Evolutionary conservation across 169 alveolate species (phyloP).

Genomic region (Plasmodium cynomolgi): DNA sequence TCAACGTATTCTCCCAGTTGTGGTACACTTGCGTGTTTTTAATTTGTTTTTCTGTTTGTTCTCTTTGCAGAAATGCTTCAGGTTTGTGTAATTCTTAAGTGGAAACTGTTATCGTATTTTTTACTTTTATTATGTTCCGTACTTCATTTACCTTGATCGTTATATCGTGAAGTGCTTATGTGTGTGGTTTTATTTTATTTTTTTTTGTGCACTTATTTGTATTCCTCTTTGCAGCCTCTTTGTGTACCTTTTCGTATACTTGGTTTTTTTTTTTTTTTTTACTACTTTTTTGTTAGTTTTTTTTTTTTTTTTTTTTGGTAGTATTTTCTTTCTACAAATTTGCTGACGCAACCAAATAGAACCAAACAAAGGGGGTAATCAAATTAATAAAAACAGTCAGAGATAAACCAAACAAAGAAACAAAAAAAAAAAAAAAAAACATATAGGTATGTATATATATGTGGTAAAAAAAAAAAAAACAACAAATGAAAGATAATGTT

Average conservation of each 20-base stretch:
- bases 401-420: neutral
- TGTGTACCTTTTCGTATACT: neutral
- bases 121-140: neutral
- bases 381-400: slow-evolving; percentile 16
- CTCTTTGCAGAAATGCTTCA: slow-evolving; percentile 1
- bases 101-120: neutral
- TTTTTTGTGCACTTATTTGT: neutral
- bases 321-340: slow-evolving; percentile 7
- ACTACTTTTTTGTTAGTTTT: neutral
- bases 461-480: neutral
- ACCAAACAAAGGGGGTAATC: slow-evolving; percentile 9
- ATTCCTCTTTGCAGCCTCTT: neutral
- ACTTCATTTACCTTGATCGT: neutral
- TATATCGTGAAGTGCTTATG: neutral
- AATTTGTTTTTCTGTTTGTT: neutral
- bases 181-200: neutral
- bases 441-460: neutral
- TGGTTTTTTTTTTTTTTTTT: neutral
- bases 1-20: neutral
- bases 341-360: neutral
- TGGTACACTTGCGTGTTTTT: neutral
- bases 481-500: neutral
- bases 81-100: neutral
- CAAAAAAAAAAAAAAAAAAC: slow-evolving; percentile 2
- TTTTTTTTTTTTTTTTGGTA: neutral